Conservation (phyloP, 2,329 filamentous ascomycete genomes). For the Hymenoscyphus occultus region DNA sequence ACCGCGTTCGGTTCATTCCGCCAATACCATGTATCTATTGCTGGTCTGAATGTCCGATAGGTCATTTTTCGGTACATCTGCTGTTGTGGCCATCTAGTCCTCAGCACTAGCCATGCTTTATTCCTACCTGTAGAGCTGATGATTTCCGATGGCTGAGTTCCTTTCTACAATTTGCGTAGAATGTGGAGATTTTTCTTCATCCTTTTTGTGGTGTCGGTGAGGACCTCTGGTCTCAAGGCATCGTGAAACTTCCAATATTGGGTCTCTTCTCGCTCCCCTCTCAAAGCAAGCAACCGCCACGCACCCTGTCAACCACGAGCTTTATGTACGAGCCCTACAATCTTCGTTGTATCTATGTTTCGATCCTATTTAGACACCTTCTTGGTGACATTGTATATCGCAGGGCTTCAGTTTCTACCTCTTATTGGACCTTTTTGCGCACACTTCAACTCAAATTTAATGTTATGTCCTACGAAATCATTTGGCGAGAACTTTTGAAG, state of each 20-base stretch:
- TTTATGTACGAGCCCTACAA: slow-evolving; percentile 13
- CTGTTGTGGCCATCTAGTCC: background rate
- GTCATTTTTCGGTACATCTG: slow-evolving; percentile 13
- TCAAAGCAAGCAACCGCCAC: slow-evolving; percentile 24
- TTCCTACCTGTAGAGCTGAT: slow-evolving; percentile 13
- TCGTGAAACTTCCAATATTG: background rate
- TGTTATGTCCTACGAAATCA: slow-evolving; percentile 21
- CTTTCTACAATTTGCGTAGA: slow-evolving; percentile 7
- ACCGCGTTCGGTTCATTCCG: slow-evolving; percentile 15
- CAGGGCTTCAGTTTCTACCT: background rate
- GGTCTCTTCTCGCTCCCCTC: slow-evolving; percentile 1
- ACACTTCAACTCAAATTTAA: background rate
- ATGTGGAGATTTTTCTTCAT: slow-evolving; percentile 6
- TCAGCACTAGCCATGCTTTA: background rate
- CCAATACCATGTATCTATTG: slow-evolving; percentile 18
- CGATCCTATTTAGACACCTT: background rate
- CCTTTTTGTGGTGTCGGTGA: background rate
- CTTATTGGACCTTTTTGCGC: background rate
- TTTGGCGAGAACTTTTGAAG: background rate
- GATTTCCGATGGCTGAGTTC: slow-evolving; percentile 13
- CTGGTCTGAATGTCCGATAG: slow-evolving; percentile 19
- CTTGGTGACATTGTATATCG: background rate
- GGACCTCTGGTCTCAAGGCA: background rate
- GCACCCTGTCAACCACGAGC: slow-evolving; percentile 28
- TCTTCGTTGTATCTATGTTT: background rate